Evolutionary conservation across 306 rosid species (phyloP).

Genomic region (Begonia peltatifolia): DNA sequence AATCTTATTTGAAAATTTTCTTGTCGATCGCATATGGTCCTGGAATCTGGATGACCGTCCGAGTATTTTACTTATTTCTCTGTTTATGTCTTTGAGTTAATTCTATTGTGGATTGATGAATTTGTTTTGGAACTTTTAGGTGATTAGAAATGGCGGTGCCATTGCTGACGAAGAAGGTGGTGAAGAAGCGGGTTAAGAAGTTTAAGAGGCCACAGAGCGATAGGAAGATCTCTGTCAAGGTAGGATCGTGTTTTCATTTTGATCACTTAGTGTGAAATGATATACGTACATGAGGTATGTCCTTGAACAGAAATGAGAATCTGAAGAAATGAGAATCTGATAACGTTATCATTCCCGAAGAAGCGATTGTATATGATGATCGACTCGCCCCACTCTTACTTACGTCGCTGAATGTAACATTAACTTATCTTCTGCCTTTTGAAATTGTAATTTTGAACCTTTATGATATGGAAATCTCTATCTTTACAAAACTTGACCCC

Average conservation of each 20-base stretch:
- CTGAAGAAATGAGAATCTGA: no score
- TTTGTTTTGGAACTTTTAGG: not conserved
- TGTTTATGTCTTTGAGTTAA: no score
- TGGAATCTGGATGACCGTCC: not conserved
- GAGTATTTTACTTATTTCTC: not conserved
- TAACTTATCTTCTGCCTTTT: not conserved
- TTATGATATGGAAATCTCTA: not conserved
- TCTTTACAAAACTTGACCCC: constrained; percentile 14
- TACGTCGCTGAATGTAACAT: constrained; percentile 39
- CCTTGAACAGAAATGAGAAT: not conserved
- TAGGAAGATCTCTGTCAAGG: constrained; percentile 74
- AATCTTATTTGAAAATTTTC: not conserved
- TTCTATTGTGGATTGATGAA: not conserved
- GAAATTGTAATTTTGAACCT: not conserved
- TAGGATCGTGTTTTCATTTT: constrained; percentile 7
- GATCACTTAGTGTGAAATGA: not conserved
- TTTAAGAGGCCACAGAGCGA: constrained; percentile 78
- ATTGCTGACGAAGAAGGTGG: constrained; percentile 45
- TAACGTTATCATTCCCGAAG: not conserved
- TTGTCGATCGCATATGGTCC: not conserved
- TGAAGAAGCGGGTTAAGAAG: constrained; percentile 71
- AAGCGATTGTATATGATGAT: constrained; percentile 27
- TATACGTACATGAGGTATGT: not conserved
- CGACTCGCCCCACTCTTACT: constrained; percentile 69
- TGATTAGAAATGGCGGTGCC: constrained; percentile 59